Evolutionary conservation across 495 filamentous ascomycete species (phyloP).

Genomic region (Talaromyces thailandensis): DNA sequence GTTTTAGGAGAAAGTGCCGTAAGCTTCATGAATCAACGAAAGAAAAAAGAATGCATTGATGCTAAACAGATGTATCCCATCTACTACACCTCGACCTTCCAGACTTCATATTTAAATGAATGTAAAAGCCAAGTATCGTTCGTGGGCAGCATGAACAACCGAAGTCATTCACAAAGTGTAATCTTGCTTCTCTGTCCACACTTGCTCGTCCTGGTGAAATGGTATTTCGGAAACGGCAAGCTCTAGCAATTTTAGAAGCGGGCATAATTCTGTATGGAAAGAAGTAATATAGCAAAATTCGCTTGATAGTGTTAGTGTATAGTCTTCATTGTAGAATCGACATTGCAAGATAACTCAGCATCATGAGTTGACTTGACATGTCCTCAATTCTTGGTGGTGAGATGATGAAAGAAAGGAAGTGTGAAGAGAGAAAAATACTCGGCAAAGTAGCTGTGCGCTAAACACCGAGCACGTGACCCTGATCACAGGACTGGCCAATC

Average conservation of each 20-base stretch:
- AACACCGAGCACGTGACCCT: not conserved
- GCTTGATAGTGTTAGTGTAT: not conserved
- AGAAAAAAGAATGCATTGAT: not conserved
- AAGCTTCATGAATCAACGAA: not conserved
- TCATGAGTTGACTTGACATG: not conserved
- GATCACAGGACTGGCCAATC: not conserved
- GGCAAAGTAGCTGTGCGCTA: not conserved
- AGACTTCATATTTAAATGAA: conserved; percentile 44
- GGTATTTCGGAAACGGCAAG: conserved; percentile 48
- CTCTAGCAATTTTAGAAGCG: conserved; percentile 60
- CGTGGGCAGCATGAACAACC: conserved; percentile 24
- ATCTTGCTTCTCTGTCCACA: conserved; percentile 63
- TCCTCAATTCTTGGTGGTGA: not conserved
- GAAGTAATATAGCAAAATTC: not conserved
- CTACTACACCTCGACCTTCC: conserved; percentile 34
- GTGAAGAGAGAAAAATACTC: not conserved
- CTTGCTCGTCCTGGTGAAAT: conserved; percentile 44
- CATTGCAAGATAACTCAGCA: not conserved
- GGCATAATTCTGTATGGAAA: not conserved
- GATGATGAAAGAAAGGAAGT: not conserved
- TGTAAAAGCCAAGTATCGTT: conserved; percentile 33
- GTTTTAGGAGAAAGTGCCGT: not conserved
- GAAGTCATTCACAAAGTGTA: conserved; percentile 18
- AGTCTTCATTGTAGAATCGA: not conserved
- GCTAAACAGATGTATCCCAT: conserved; percentile 26